Evolutionary conservation across 352 stramenopile genomes (phyloP), one percentile per base, ranked within the genome.

Genomic region (Blastocystis sp.): DNA sequence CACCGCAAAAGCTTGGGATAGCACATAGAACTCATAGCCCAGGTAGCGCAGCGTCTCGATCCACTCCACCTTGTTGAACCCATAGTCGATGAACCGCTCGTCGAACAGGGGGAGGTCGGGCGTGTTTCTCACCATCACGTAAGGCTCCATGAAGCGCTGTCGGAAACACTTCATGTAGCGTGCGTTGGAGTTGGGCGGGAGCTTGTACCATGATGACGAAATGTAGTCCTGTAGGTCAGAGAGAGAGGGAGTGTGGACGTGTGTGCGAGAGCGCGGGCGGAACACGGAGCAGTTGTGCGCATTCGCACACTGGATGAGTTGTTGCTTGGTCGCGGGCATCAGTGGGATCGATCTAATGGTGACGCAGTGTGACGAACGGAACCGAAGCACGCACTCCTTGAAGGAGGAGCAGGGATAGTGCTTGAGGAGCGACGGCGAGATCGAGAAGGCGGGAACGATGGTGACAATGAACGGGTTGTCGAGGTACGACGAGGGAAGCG

Each of bases 1-100:
- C 29, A 69, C 35, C 29, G 62, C 62, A 69, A 41, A 69, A 6
- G 62, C 29, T 6, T 69, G 62, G 35, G 62, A 69, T 13, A 69
- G 62, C 29, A 69, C 62, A 16, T 35, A 35, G 62, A 69, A 69
- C 35, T 69, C 35, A 16, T 69, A 69, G 29, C 62, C 62, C 29
- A 35, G 29, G 35, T 69, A 69, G 9, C 62, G 29, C 9, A 69
- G 35, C 35, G 62, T 69, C 35, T 69, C 62, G 9, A 69, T 16
- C 62, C 62, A 69, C 35, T 69, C 29, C 62, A 69, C 62, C 35
- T 69, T 69, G 35, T 69, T 69, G 35, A 69, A 69, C 9, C 62
- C 62, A 16, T 69, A 69, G 35, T 69, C 16, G 35, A 69, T 69
- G 35, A 69, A 69, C 6, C 62, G 62, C 29, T 35, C 29, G 35